These are phyloP conservation scores for Suhomyces bokatorum DNA, from an alignment of 1,139 yeast species.

Conservation along the genomic window DNA sequence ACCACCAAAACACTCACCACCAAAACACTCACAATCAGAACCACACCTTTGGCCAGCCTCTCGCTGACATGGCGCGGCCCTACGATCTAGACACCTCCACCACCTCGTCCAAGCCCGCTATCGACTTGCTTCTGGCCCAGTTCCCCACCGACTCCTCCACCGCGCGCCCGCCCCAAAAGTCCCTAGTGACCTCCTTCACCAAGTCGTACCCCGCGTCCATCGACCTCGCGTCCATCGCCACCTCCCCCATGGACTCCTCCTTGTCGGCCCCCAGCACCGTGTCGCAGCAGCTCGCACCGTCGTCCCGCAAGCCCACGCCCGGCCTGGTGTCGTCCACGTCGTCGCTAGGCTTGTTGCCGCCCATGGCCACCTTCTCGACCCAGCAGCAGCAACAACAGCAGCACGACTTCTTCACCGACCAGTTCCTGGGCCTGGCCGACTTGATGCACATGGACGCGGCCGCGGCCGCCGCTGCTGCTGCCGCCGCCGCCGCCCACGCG, in stretches of 20 bases:
- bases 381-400: constrained; percentile 12
- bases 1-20: neutral
- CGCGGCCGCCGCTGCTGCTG: too few relatives aligned
- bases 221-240: constrained; percentile 35
- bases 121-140: constrained; percentile 35
- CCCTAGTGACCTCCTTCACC: constrained; percentile 23
- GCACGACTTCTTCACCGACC: constrained; percentile 5
- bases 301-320: constrained; percentile 4
- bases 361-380: constrained; percentile 39
- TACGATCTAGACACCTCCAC: too few relatives aligned
- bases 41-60: constrained; percentile 7
- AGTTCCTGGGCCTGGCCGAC: constrained; percentile 1
- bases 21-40: neutral
- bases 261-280: constrained; percentile 14
- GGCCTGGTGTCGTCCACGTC: constrained; percentile 1
- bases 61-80: too few relatives aligned
- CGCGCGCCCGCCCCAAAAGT: constrained; percentile 6
- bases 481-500: constrained; percentile 8
- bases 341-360: constrained; percentile 33
- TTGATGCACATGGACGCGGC: constrained; percentile 6
- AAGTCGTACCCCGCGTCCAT: constrained; percentile 42
- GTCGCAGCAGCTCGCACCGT: constrained; percentile 5
- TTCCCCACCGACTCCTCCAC: constrained; percentile 15
- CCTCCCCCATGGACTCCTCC: constrained; percentile 16
- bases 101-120: constrained; percentile 7